Evolutionary conservation across 2,329 filamentous ascomycete species (phyloP).

Genomic region (Fusarium musae): DNA sequence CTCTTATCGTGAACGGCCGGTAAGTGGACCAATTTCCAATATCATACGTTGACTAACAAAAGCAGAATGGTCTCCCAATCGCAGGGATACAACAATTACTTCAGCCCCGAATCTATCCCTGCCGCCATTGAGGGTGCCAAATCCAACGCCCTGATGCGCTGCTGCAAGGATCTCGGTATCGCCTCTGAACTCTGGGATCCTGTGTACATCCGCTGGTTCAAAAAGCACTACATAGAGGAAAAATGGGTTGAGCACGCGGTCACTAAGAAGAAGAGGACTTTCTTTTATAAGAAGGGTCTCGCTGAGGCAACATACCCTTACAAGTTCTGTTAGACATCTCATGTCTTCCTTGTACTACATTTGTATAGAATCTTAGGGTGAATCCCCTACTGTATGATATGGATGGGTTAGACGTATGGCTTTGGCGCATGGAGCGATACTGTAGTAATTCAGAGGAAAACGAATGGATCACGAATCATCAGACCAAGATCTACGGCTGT

Average conservation of each 20-base stretch:
- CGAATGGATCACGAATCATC: background rate
- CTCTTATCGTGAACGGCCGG: slow-evolving; percentile 88
- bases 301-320: slow-evolving; percentile 75
- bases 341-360: background rate
- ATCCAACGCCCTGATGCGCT: slow-evolving; percentile 96
- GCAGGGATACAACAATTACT: slow-evolving; percentile 94
- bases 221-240: slow-evolving; percentile 78
- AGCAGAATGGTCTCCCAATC: slow-evolving; percentile 88
- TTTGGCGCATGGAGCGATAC: slow-evolving; percentile 24
- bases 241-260: slow-evolving; percentile 88
- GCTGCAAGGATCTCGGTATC: slow-evolving; percentile 97
- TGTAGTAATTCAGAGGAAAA: background rate
- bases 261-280: slow-evolving; percentile 89
- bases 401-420: slow-evolving; percentile 1
- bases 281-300: slow-evolving; percentile 83
- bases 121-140: slow-evolving; percentile 97
- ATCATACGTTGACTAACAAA: background rate
- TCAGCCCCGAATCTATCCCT: slow-evolving; percentile 87
- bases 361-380: slow-evolving; percentile 9
- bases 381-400: slow-evolving; percentile 28
- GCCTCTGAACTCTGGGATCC: slow-evolving; percentile 98
- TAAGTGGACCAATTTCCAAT: slow-evolving; percentile 55
- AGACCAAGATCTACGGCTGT: background rate
- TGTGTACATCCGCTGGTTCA: slow-evolving; percentile 85
- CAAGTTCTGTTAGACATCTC: slow-evolving; percentile 49